These are phyloP conservation scores for Hypoxylon sp. DNA, from an alignment of 2,329 filamentous ascomycete genomes.

Conservation along the genomic window DNA sequence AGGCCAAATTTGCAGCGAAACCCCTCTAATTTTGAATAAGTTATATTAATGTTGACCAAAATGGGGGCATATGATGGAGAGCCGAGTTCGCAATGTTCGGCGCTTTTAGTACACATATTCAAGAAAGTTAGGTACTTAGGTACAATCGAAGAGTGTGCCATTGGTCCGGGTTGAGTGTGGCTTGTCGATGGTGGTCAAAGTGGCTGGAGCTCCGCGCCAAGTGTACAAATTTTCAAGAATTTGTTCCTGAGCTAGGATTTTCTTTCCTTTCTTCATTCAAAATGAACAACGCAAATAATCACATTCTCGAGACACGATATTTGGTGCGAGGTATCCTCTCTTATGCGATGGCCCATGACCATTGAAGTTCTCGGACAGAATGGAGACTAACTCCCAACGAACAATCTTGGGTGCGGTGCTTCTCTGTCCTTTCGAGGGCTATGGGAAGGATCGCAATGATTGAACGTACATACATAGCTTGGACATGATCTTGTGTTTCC, in stretches of 20 bases:
- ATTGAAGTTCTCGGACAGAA: conserved; percentile 64
- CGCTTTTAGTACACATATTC: conserved; percentile 27
- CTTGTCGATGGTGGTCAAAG: conserved; percentile 7
- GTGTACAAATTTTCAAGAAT: conserved; percentile 35
- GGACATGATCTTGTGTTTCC: not conserved
- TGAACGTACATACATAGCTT: conserved; percentile 65
- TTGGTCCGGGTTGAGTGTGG: conserved; percentile 19
- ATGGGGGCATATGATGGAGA: conserved; percentile 22
- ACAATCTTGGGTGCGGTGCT: conserved; percentile 74
- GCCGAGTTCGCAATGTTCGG: conserved; percentile 38
- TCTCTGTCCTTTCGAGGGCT: conserved; percentile 58
- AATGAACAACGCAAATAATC: conserved; percentile 65
- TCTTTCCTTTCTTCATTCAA: conserved; percentile 55
- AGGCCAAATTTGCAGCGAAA: not conserved
- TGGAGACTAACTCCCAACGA: conserved; percentile 67
- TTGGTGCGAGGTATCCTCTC: conserved; percentile 65
- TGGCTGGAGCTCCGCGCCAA: conserved; percentile 32
- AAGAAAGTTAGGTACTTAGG: conserved; percentile 2
- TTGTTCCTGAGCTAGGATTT: conserved; percentile 14
- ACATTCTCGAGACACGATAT: conserved; percentile 63
- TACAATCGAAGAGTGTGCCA: conserved; percentile 8
- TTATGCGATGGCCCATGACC: conserved; percentile 64
- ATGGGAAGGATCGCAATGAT: conserved; percentile 73
- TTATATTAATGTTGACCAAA: conserved; percentile 1
- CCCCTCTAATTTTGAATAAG: conserved; percentile 5